Percentiles rank a stretch among this genome's conserved stretches.
Conservation (phyloP, 805 yeast species). For the Candida germanica region DNA sequence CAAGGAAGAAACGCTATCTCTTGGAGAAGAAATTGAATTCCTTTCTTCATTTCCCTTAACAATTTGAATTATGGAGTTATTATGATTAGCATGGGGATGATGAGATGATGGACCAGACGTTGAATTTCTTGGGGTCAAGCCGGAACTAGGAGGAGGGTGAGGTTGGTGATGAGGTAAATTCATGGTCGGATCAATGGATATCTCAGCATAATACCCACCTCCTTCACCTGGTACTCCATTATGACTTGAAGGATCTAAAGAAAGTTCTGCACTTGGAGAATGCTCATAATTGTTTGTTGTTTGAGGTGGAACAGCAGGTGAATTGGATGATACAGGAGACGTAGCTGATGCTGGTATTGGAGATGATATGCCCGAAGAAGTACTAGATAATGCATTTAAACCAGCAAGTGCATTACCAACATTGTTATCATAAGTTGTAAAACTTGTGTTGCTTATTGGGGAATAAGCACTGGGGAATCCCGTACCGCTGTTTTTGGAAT, state of each 20-base stretch:
- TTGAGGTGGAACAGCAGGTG: conserved; percentile 21
- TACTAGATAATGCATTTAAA: conserved; percentile 38
- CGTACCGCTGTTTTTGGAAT: conserved; percentile 12
- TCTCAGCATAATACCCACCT: conserved; percentile 45
- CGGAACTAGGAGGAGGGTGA: conserved; percentile 19
- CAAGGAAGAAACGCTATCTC: conserved; percentile 40
- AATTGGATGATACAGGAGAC: conserved; percentile 18
- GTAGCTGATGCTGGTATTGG: conserved; percentile 20
- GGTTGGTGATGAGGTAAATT: conserved; percentile 43
- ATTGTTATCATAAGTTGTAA: conserved; percentile 40
- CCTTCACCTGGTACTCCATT: conserved; percentile 25
- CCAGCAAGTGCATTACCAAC: conserved; percentile 44
- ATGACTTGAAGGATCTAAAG: conserved; percentile 29
- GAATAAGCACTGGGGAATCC: conserved; percentile 30
- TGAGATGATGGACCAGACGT: conserved; percentile 17
- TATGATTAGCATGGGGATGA: conserved; percentile 19
- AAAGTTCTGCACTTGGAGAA: conserved; percentile 15
- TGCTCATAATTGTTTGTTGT: conserved; percentile 16
- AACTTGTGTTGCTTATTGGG: conserved; percentile 33
- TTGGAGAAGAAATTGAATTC: conserved; percentile 27
- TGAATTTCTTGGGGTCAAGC: conserved; percentile 30
- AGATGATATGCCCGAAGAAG: conserved; percentile 23
- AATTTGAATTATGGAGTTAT: conserved; percentile 41
- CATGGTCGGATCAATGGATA: conserved; percentile 44
- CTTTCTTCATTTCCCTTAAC: conserved; percentile 34